Conservation (phyloP, 1,284 basidiomycete genomes). For the Tilletia caries region DNA sequence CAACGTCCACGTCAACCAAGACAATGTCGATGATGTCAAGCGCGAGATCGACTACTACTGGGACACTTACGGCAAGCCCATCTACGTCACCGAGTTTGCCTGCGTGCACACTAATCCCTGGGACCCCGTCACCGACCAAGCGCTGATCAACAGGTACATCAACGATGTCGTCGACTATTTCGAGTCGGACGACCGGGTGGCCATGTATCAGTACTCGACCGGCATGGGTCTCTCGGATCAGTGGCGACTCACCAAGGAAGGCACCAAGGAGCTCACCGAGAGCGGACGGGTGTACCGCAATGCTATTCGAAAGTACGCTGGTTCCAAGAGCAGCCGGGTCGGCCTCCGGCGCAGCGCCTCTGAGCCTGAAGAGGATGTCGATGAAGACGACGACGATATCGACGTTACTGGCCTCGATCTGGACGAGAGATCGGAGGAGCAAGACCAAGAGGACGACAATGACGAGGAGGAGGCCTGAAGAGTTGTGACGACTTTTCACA, state of each 20-base stretch:
- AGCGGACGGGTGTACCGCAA: not conserved
- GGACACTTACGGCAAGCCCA: conserved; percentile 3
- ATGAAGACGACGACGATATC: not conserved
- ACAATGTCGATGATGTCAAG: conserved; percentile 5
- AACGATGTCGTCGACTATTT: conserved; percentile 32
- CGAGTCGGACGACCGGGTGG: conserved; percentile 31
- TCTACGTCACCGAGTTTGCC: conserved; percentile 8
- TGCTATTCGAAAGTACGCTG: not conserved
- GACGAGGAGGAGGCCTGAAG: not conserved
- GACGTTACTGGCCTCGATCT: not conserved
- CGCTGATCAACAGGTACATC: conserved; percentile 28
- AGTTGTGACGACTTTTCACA: no score
- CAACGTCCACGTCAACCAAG: conserved; percentile 13
- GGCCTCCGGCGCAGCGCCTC: not conserved
- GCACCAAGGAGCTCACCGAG: conserved; percentile 1
- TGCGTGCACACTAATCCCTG: not conserved
- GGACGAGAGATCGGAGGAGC: not conserved
- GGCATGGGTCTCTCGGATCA: not conserved
- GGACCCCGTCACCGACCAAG: conserved; percentile 18
- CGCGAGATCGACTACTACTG: conserved; percentile 13
- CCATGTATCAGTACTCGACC: conserved; percentile 26
- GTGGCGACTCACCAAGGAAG: not conserved
- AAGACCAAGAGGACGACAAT: not conserved
- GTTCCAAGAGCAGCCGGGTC: not conserved
- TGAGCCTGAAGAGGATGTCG: not conserved